Evolutionary conservation across 345 rosid genomes (phyloP), one percentile per base, ranked within the genome.

Genomic region (Sisymbrium irio): DNA sequence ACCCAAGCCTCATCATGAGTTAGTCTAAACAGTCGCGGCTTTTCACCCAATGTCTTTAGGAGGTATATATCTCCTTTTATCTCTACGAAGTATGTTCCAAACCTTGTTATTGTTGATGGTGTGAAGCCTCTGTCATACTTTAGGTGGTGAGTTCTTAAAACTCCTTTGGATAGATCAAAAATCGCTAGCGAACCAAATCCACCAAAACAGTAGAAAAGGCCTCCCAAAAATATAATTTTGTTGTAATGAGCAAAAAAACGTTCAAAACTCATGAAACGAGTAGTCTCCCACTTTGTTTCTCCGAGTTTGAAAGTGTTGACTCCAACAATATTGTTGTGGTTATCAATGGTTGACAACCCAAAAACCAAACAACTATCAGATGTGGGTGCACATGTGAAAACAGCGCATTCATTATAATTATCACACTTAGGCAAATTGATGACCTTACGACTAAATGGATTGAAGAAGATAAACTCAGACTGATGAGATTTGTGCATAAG

Each of bases 371-470:
- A 88, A 56, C 64, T 18, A 9, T 74, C 14, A 18, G 85, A 79
- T 62, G 83, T 84, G 37, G 90, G 89, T 36, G 87, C 75, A 66
- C 85, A 77, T 14, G 90, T 83, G 85, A 84, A 88, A 28, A 87
- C 86, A 47, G 81, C 86, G 0, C 25, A 50, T 8, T 37, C 59
- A 3, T 14, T 77, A 7, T 79, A 76, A 74, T 77, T 46, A 65
- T 84, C 85, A 58, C 79, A 83, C 25, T 78, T 86, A 5, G 89
- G 89, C 56, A 86, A 77, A 55, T 74, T 72, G 56, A 86, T 73
- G 62, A 62, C 56, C 35, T 71, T 73, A 13, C 75, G 70, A 32
- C 82, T 76, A 56, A 88, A 88, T 12, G 90, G 93, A 37, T 86
- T 79, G 49, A 84, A 84, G 81, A 88, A 88, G 82, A 80, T 84